These are phyloP conservation scores for Mortierella polycephala DNA, from an alignment of 371 early-diverging fungal genomes.

Conservation along the genomic window DNA sequence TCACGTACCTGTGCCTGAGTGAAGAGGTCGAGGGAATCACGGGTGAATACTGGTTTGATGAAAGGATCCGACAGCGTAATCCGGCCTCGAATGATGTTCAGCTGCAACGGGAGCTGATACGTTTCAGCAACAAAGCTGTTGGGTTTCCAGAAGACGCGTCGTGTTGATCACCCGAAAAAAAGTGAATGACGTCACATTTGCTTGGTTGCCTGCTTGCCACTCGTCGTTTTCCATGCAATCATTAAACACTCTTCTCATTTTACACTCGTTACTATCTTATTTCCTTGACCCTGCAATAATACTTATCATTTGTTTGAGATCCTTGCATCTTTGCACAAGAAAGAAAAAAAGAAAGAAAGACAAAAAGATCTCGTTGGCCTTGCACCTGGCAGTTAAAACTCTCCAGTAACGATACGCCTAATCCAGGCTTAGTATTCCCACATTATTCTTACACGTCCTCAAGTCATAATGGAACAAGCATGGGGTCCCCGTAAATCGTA, in stretches of 20 bases:
- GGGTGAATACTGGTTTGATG: conserved; percentile 54
- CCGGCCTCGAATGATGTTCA: conserved; percentile 29
- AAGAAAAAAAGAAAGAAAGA: no score
- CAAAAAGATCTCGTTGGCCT: no score
- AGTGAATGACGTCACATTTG: conserved; percentile 2
- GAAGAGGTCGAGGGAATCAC: conserved; percentile 52
- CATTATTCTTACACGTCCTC: no score
- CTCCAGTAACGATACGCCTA: background rate
- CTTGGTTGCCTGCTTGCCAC: no score
- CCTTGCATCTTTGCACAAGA: no score
- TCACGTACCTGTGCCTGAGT: conserved; percentile 37
- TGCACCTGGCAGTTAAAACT: conserved; percentile 9
- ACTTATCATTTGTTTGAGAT: no score
- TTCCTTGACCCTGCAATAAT: no score
- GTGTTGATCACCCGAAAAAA: background rate
- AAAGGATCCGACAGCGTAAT: conserved; percentile 44
- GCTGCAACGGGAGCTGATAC: conserved; percentile 26
- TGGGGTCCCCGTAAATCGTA: conserved; percentile 53
- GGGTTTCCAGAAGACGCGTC: conserved; percentile 13
- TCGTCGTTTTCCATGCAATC: no score
- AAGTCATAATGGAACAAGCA: conserved; percentile 31
- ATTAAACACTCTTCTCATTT: no score
- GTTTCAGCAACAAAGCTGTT: conserved; percentile 24
- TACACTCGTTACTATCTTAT: no score
- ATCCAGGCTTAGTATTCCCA: no score